Percentiles rank a stretch among this genome's conserved stretches.
Evolutionary conservation across 2,329 filamentous ascomycete species (phyloP).

Genomic region (Talaromyces sp.): DNA sequence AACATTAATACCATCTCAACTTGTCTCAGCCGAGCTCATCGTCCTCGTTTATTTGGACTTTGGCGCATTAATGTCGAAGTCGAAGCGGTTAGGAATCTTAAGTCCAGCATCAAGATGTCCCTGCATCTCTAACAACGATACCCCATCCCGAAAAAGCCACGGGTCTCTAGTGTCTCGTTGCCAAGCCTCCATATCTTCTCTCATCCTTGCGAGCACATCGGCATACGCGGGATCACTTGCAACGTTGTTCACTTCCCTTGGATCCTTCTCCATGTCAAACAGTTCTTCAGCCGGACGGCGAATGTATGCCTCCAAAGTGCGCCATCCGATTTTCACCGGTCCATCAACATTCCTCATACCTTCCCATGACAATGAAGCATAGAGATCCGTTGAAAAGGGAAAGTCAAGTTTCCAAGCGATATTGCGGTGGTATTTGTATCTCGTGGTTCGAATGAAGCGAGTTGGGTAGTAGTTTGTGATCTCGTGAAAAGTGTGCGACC

Average conservation of each 20-base stretch:
- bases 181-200: conserved; percentile 13
- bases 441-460: conserved; percentile 37
- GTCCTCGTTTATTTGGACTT: neutral
- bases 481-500: conserved; percentile 50
- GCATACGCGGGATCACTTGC: conserved; percentile 27
- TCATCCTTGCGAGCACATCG: conserved; percentile 25
- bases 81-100: conserved; percentile 16
- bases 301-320: conserved; percentile 39
- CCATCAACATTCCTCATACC: conserved; percentile 34
- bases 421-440: conserved; percentile 49
- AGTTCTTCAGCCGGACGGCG: conserved; percentile 41
- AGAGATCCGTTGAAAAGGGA: conserved; percentile 44
- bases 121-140: neutral
- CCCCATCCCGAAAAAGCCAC: conserved; percentile 26
- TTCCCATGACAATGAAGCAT: conserved; percentile 40
- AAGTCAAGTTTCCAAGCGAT: conserved; percentile 46
- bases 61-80: conserved; percentile 14
- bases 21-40: neutral
- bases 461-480: conserved; percentile 48
- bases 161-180: conserved; percentile 17
- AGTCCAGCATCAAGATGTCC: conserved; percentile 9
- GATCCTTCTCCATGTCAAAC: conserved; percentile 42
- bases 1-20: neutral
- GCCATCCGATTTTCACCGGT: conserved; percentile 34
- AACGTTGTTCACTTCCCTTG: conserved; percentile 42